Percentiles rank a stretch among this genome's conserved stretches.
phyloP scores from a whole-genome alignment of 2,329 filamentous ascomycete genomes.

The Penicillium polonicum region DNA sequence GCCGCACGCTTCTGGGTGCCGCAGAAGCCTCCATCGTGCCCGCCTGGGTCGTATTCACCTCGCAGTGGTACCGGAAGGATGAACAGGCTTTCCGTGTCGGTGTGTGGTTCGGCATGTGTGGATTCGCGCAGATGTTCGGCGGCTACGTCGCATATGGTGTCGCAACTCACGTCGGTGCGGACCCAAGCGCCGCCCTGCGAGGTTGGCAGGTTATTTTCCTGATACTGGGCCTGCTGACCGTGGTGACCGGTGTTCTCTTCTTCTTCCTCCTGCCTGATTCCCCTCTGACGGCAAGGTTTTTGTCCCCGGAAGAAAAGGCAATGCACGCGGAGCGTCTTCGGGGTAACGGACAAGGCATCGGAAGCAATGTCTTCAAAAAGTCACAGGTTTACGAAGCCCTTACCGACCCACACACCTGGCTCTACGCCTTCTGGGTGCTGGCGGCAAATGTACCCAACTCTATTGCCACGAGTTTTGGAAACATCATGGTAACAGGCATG shows the following conservation, averaged over 20 bases:
- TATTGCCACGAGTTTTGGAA: constrained; percentile 40
- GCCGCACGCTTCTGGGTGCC: constrained; percentile 54
- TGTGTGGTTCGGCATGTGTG: constrained; percentile 34
- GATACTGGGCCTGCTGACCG: constrained; percentile 38
- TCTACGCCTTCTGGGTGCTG: constrained; percentile 38
- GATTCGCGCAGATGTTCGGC: constrained; percentile 39
- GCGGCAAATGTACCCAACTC: constrained; percentile 42
- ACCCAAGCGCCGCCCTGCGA: constrained; percentile 28
- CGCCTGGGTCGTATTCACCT: constrained; percentile 31
- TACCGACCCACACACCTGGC: constrained; percentile 38
- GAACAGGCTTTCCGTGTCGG: constrained; percentile 35
- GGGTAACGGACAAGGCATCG: constrained; percentile 39
- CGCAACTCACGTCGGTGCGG: constrained; percentile 26
- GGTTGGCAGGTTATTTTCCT: constrained; percentile 44
- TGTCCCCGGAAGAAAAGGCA: constrained; percentile 33
- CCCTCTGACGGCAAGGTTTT: constrained; percentile 34
- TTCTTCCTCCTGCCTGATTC: constrained; percentile 41
- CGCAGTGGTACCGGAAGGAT: constrained; percentile 34
- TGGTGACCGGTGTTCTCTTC: constrained; percentile 37
- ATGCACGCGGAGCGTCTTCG: constrained; percentile 36
- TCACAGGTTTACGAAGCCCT: constrained; percentile 38
- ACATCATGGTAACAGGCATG: constrained; percentile 41
- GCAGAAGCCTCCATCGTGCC: constrained; percentile 46
- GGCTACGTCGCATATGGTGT: constrained; percentile 41
- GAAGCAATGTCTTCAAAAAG: constrained; percentile 35